These are phyloP conservation scores for Ochromonas danica DNA, from an alignment of 108 stramenopile genomes.

Conservation along the genomic window DNA sequence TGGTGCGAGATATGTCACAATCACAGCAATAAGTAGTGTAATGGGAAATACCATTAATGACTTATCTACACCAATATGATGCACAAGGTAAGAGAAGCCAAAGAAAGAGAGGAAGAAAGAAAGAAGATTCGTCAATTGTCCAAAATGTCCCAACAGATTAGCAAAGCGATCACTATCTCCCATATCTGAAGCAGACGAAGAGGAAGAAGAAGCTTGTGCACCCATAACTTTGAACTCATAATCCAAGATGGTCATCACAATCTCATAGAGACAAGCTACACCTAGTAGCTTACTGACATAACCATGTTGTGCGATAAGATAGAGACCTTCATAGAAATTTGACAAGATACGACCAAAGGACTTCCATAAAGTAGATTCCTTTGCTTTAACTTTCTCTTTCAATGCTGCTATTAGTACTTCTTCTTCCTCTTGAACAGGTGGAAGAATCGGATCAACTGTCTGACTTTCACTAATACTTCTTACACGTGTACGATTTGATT, in stretches of 20 bases:
- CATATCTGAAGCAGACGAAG: background rate
- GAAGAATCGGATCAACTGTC: background rate
- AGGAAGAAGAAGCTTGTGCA: background rate
- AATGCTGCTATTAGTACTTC: slow-evolving; percentile 27
- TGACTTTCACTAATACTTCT: slow-evolving; percentile 41
- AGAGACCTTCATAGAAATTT: slow-evolving; percentile 76
- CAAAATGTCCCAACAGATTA: slow-evolving; percentile 89
- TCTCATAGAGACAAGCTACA: slow-evolving; percentile 94
- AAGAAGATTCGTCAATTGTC: slow-evolving; percentile 87
- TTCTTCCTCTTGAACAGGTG: slow-evolving; percentile 37
- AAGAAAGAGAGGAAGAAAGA: slow-evolving; percentile 82
- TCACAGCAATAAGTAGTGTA: slow-evolving; percentile 29
- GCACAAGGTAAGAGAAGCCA: slow-evolving; percentile 90
- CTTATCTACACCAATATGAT: slow-evolving; percentile 77
- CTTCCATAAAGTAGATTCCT: background rate
- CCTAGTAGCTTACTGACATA: slow-evolving; percentile 95
- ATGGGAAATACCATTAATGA: slow-evolving; percentile 87
- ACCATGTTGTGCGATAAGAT: slow-evolving; percentile 79
- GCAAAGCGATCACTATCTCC: slow-evolving; percentile 78
- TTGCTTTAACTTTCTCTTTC: background rate
- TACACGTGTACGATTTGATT: slow-evolving; percentile 36
- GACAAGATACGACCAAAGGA: background rate
- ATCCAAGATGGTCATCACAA: slow-evolving; percentile 93
- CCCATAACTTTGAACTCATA: slow-evolving; percentile 82
- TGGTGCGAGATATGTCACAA: slow-evolving; percentile 70